These are phyloP conservation scores for Phylloboletellus chloephorus DNA, from an alignment of 1,284 basidiomycete species.

Conservation along the genomic window DNA sequence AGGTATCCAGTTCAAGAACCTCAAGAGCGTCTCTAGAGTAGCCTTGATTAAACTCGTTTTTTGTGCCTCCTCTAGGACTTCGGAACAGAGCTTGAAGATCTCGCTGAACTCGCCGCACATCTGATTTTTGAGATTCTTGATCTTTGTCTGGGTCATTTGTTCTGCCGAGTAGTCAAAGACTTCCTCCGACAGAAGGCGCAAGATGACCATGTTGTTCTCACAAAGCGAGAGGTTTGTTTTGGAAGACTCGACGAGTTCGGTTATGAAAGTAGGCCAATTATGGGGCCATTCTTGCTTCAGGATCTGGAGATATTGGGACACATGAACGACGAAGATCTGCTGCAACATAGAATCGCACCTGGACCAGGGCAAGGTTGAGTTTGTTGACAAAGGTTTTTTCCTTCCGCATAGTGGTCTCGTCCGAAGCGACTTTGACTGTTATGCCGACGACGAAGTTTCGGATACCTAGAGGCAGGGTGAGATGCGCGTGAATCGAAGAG, in stretches of 20 bases:
- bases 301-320: constrained; percentile 54
- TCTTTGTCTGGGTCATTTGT: constrained; percentile 98
- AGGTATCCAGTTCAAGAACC: constrained; percentile 99
- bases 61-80: constrained; percentile 96
- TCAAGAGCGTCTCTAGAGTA: constrained; percentile 91
- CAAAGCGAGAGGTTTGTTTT: constrained; percentile 95
- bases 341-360: constrained; percentile 43
- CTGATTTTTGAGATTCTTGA: constrained; percentile 95
- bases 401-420: constrained; percentile 80
- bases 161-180: constrained; percentile 99
- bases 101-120: constrained; percentile 97
- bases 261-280: constrained; percentile 98
- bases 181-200: constrained; percentile 96
- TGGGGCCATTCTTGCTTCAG: constrained; percentile 99
- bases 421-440: constrained; percentile 89
- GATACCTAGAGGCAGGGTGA: constrained; percentile 57
- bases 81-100: constrained; percentile 92
- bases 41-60: constrained; percentile 94
- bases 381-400: constrained; percentile 98
- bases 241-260: constrained; percentile 95
- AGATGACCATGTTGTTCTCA: constrained; percentile 99
- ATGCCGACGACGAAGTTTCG: constrained; percentile 95
- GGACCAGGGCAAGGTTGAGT: constrained; percentile 93
- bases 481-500: not conserved
- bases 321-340: constrained; percentile 8